Base-by-base conservation (phyloP, 2,329 filamentous ascomycete species). In the Sclerotinia glacialis region DNA sequence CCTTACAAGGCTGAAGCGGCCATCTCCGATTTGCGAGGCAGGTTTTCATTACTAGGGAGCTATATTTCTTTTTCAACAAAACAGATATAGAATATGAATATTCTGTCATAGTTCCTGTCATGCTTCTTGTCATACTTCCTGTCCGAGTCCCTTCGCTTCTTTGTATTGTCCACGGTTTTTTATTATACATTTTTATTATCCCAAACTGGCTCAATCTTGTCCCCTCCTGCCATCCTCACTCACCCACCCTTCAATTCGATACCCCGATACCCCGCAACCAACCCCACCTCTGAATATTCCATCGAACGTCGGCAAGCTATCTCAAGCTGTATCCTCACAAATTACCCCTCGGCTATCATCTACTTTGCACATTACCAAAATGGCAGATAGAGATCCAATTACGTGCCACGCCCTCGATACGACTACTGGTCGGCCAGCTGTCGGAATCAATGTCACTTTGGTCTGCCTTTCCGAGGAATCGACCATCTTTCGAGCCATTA, bases 391-490 rank as follows among this genome's bases (percentile, higher is more conserved):
- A 67, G 86, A 87, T 75, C 86, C 86, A 75, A 94, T 95, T 75
- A 94, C 91, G 77, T 94, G 91, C 82, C 91, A 95, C 82, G 86
- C 93, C 78, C 90, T 95, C 77, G 90, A 95, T 82, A 94, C 91
- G 14, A 85, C 87, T n/a, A 80, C 84, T 69, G 91, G 91, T 74
- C 83, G 83, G 67, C 91, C 91, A 28, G 91, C 86, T 21, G 78
- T 82, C 66, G 81, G 82, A 69, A 85, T 95, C 73, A 82, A 83
- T 70, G 90, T 93, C 67, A 86, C 72, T 21, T 60, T 72, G 67
- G 52, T 67, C 75, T 67, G 67, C 76, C 23, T 49, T 23, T 37
- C 50, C 3, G 44, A 53, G 56, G 76, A 71, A 68, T 56, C 72
- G 76, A 16, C 79, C 74, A 78, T 81, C 61, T 92, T 90, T 77